Percentiles rank a stretch among this genome's conserved stretches.
Conservation (phyloP, 306 rosid genomes). For the Crotalaria pallida region DNA sequence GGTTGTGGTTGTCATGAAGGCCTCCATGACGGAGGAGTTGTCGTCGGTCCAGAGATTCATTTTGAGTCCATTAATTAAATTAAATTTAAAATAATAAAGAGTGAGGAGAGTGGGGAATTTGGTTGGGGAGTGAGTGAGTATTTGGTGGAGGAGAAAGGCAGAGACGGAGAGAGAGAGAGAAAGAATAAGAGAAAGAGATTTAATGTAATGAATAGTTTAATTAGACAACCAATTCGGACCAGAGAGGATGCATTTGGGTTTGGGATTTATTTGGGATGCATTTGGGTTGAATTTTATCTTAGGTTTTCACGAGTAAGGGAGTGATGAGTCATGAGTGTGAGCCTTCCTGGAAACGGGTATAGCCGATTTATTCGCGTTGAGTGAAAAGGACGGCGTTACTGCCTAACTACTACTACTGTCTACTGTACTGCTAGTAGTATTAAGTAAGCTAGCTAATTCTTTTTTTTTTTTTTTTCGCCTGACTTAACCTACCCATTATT, state of each 20-base stretch:
- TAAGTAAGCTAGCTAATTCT: too few species aligned
- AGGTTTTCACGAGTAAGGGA: neutral
- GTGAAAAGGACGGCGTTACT: neutral
- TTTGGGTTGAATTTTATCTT: conserved; percentile 25
- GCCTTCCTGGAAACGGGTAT: conserved; percentile 26
- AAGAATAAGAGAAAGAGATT: neutral
- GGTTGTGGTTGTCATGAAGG: conserved; percentile 43
- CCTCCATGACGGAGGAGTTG: conserved; percentile 85
- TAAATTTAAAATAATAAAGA: too few species aligned
- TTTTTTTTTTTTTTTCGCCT: too few species aligned
- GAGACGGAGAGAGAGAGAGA: neutral
- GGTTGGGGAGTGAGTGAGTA: neutral
- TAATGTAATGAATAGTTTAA: neutral
- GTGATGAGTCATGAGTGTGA: neutral
- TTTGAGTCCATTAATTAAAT: neutral
- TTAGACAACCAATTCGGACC: neutral
- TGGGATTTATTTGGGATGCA: conserved; percentile 31
- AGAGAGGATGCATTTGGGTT: conserved; percentile 10
- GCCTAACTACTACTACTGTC: too few species aligned
- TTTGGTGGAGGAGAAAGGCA: too few species aligned
- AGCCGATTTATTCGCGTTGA: conserved; percentile 35
- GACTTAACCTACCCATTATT: too few species aligned
- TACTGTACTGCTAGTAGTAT: too few species aligned
- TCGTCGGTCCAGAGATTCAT: conserved; percentile 91
- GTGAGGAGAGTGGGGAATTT: too few species aligned